phyloP scores from a whole-genome alignment of 805 yeast species.

The Maudiozyma pseudohumilis region DNA sequence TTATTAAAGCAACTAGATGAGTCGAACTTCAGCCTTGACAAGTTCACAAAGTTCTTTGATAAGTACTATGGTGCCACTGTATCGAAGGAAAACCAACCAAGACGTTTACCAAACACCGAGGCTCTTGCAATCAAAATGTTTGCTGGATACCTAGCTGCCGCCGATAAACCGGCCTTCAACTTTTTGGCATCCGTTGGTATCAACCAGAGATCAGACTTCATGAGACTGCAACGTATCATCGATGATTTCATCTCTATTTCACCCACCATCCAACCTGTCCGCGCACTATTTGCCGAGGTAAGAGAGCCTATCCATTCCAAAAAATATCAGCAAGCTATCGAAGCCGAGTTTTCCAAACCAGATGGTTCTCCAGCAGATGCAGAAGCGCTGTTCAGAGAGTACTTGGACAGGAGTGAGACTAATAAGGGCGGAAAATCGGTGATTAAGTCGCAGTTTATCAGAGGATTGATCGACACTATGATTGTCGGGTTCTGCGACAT shows the following conservation, averaged over 20 bases:
- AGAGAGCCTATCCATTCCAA: slow-evolving; percentile 13
- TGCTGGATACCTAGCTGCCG: slow-evolving; percentile 11
- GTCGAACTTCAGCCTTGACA: slow-evolving; percentile 5
- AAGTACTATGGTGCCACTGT: slow-evolving; percentile 8
- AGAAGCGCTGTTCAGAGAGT: slow-evolving; percentile 19
- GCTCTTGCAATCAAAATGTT: slow-evolving; percentile 18
- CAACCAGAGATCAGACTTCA: slow-evolving; percentile 6
- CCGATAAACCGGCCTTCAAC: slow-evolving; percentile 10
- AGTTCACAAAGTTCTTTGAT: slow-evolving; percentile 13
- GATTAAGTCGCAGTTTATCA: slow-evolving; percentile 2
- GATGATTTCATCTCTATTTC: slow-evolving; percentile 16
- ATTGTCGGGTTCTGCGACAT: slow-evolving; percentile 16
- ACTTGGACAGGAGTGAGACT: slow-evolving; percentile 7
- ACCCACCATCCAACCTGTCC: slow-evolving; percentile 15
- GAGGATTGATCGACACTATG: slow-evolving; percentile 4
- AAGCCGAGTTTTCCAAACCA: slow-evolving; percentile 18
- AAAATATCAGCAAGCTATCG: slow-evolving; percentile 17
- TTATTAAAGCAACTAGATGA: slow-evolving; percentile 12
- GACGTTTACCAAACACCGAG: slow-evolving; percentile 11
- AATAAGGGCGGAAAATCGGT: not conserved
- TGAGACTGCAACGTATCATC: slow-evolving; percentile 11
- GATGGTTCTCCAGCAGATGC: slow-evolving; percentile 16
- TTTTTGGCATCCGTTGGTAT: slow-evolving; percentile 16
- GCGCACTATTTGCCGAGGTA: slow-evolving; percentile 15
- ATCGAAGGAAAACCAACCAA: slow-evolving; percentile 1